Evolutionary conservation across 441 rosid genomes (phyloP), one percentile per base, ranked within the genome.

Genomic region (Erysimum cheiri): DNA sequence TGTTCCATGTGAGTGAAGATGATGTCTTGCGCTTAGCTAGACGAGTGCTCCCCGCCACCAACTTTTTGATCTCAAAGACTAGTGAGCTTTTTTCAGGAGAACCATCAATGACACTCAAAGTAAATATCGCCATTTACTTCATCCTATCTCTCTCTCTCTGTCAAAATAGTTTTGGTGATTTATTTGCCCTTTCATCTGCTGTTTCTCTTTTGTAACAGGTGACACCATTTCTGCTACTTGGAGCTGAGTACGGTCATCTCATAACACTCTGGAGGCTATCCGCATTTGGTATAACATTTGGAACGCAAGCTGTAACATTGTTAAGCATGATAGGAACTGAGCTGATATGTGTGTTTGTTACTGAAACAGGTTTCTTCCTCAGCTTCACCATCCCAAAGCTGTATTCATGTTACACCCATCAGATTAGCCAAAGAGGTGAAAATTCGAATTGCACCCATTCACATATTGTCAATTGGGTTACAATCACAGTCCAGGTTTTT

Each of bases 31-130:
- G 86, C 73, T 66, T 84, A 19, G 83, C 92, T 32, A 86, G 85
- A 74, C 60, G 84, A 39, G 64, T 88, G 39, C 99, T 92, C 72
- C 99, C 98, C 2, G 87, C 88, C 2, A 56, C 85, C 26, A 94
- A 94, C 86, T 85, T 94, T 61, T 85, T 80, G 14, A 92, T 90
- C 79, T 85, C 83, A 1, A 87, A 74, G 87, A 81, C 79, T 10
- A 82, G 83, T 69, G 84, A 80, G 79, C 85, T 92, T 33, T 94
- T 94, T 84, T 92, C 98, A 1, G 99, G 99, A 60, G 96, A 94
- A 71, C 98, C 99, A 57, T 83, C 90, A 31, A 90, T 79, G 90
- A 94, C 99, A 67, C 94, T 94, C 61, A 92, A 88, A 80, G 99
- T 94, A 85, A 67, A 28, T 0, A 3, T 53, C 39, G 4, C 9